phyloP scores from a whole-genome alignment of 2,329 filamentous ascomycete genomes.

The Alternaria ventricosa region DNA sequence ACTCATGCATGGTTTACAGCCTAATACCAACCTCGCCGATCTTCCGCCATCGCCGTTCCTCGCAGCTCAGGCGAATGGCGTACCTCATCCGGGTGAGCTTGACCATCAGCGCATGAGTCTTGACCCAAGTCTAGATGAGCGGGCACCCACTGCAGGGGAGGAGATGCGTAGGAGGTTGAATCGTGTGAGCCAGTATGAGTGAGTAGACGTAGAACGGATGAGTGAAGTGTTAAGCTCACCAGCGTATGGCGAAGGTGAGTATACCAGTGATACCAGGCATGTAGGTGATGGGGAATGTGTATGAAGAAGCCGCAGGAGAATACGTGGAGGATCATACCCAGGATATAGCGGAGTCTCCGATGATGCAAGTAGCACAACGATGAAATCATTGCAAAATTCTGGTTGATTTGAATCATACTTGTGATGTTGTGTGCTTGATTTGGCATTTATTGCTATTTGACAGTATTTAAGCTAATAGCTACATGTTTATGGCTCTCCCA shows the following conservation, averaged over 20 bases:
- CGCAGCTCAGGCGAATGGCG: slow-evolving; percentile 22
- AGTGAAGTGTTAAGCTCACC: not conserved
- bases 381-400: not conserved
- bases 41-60: slow-evolving; percentile 47
- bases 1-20: slow-evolving; percentile 58
- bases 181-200: slow-evolving; percentile 8
- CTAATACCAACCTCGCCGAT: slow-evolving; percentile 28
- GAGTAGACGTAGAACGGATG: not conserved
- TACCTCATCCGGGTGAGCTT: slow-evolving; percentile 15
- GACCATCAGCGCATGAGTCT: slow-evolving; percentile 11
- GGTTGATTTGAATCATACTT: not conserved
- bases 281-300: not conserved
- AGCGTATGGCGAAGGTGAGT: not conserved
- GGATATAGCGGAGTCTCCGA: not conserved
- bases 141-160: slow-evolving; percentile 28
- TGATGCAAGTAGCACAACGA: not conserved
- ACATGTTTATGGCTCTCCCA: not conserved
- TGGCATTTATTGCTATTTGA: not conserved
- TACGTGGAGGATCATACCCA: not conserved
- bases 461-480: not conserved
- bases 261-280: not conserved
- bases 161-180: slow-evolving; percentile 34
- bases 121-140: slow-evolving; percentile 9
- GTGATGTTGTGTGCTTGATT: not conserved
- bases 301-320: not conserved